phyloP scores from a whole-genome alignment of 805 yeast species.

The Candida nanaspora region DNA sequence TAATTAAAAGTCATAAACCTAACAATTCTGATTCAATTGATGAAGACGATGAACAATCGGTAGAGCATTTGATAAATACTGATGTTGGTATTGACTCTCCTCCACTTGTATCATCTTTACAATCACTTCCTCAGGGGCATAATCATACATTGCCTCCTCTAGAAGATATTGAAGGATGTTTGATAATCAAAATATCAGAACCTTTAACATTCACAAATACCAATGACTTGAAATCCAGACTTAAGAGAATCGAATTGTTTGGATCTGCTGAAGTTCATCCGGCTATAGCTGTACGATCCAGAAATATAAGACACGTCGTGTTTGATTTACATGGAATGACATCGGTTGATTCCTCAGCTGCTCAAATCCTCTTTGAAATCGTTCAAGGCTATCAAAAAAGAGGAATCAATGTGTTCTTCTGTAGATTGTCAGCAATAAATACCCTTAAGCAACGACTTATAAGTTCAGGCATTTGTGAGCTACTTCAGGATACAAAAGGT shows the following conservation, averaged over 20 bases:
- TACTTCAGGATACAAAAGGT: constrained; percentile 21
- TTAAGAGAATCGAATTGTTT: constrained; percentile 65
- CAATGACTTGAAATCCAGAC: constrained; percentile 61
- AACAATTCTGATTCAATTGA: background rate
- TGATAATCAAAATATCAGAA: constrained; percentile 78
- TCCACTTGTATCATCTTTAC: too few species aligned
- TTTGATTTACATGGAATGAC: constrained; percentile 82
- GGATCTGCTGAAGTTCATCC: constrained; percentile 77
- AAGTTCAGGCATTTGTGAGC: constrained; percentile 46
- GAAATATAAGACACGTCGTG: constrained; percentile 46
- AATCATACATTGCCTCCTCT: constrained; percentile 6
- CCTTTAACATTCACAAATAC: constrained; percentile 86
- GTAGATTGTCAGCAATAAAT: constrained; percentile 46
- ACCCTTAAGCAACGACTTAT: constrained; percentile 42
- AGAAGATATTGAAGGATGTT: constrained; percentile 58
- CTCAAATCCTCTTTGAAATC: constrained; percentile 62
- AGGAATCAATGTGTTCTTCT: constrained; percentile 49
- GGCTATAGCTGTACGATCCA: constrained; percentile 42
- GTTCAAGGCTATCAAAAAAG: constrained; percentile 46
- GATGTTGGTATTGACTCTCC: too few species aligned
- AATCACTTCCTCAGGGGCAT: too few species aligned
- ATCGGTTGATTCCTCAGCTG: constrained; percentile 71
- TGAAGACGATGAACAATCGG: background rate
- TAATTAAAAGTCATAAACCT: constrained; percentile 4
- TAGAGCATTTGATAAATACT: too few species aligned